Evolutionary conservation across 306 rosid genomes (phyloP), one percentile per base, ranked within the genome.

Genomic region (Rubus idaeus): DNA sequence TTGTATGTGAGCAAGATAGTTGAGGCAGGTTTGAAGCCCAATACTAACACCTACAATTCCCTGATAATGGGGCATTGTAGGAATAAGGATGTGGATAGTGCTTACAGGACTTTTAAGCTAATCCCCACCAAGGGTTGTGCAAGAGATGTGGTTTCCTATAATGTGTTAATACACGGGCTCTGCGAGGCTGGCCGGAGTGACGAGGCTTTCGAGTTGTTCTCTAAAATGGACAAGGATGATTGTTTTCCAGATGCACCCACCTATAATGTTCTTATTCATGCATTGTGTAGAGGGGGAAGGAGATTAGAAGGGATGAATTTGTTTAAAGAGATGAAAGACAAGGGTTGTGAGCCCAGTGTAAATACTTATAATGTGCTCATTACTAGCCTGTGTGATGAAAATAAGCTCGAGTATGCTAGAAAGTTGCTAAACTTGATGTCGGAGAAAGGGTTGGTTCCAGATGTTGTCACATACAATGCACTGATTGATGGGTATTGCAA

Each of bases 1-100:
- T 13, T 83, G 62, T 87, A 82, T 70, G 46, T 91, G 2, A 35
- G 86, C 47, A 85, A 84, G 80, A 86, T 89, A n/a, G 57, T 87
- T 10, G 85, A 75, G 75, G 82, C 78, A 9, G 93, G 91, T 30
- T 83, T 91, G 76, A 71, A n/a, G 46, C 89, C 88, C 2, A 95
- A 88, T 87, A 72, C 84, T 6, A 87, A 87, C 84, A 87, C 93
- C 0, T 91, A 82, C 76, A 86, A 91, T 77, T 93, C 97, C 4
- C 83, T 93, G 92, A 87, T 93, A 68, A 69, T 91, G 87, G 93
- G 98, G 63, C 87, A 91, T 73, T 93, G 98, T 81, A 87, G 86
- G 76, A 89, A 64, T 70, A 79, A 78, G 68, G 83, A 62, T 52
- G 63, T 89, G 67, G 92, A 75, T 74, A 77, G 61, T 78, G 97